Evolutionary conservation across 1,284 basidiomycete species (phyloP).

Genomic region (Calocybe gambosa): DNA sequence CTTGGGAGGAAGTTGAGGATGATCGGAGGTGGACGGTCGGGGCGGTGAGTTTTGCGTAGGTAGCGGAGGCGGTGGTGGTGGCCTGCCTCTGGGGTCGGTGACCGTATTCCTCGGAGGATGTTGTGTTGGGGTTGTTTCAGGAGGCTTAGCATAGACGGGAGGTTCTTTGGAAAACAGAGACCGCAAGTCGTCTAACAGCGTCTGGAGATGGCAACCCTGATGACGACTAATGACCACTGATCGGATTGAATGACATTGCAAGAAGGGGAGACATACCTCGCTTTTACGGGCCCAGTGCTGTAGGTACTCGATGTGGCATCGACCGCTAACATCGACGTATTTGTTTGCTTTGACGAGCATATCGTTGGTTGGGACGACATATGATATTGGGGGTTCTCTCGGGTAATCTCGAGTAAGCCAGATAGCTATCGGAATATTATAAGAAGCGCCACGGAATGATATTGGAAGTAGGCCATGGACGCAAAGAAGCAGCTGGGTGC

Average conservation of each 20-base stretch:
- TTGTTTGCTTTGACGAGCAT: slow-evolving; percentile 83
- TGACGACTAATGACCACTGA: slow-evolving; percentile 9
- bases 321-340: slow-evolving; percentile 81
- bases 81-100: slow-evolving; percentile 14
- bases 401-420: slow-evolving; percentile 89
- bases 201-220: slow-evolving; percentile 65
- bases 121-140: slow-evolving; percentile 10
- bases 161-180: slow-evolving; percentile 80
- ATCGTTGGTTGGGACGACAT: slow-evolving; percentile 89
- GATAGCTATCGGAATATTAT: slow-evolving; percentile 91
- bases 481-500: slow-evolving; percentile 85
- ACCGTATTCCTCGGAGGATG: slow-evolving; percentile 6
- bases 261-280: slow-evolving; percentile 55
- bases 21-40: slow-evolving; percentile 21
- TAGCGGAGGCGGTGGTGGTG: slow-evolving; percentile 23
- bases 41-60: slow-evolving; percentile 14
- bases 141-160: slow-evolving; percentile 82
- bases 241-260: slow-evolving; percentile 8
- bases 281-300: slow-evolving; percentile 76
- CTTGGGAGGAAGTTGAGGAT: slow-evolving; percentile 42
- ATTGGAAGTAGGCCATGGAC: slow-evolving; percentile 92
- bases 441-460: slow-evolving; percentile 66
- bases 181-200: slow-evolving; percentile 68
- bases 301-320: slow-evolving; percentile 63
- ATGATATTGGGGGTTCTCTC: slow-evolving; percentile 77